Base-by-base conservation (phyloP, 768 basidiomycete species). In the Thelephora aurantiotincta region DNA sequence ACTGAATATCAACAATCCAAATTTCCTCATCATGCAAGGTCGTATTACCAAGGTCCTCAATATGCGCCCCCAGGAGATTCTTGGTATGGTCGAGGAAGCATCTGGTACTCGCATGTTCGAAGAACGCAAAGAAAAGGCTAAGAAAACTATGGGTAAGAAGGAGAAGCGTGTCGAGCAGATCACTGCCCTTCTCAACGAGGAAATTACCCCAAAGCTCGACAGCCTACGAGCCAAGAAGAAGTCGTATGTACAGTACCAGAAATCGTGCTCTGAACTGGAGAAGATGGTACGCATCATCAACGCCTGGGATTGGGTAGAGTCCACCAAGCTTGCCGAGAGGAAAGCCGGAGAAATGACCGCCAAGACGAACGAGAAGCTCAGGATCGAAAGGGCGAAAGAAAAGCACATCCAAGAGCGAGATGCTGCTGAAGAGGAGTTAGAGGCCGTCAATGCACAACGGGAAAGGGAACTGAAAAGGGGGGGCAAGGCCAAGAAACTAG, bases 101-200 rank as follows among this genome's bases (percentile, higher is more conserved):
- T 90, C 93, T 0, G 96, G 96, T 5, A 99, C 96, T 23, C 82
- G 91, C 22, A 98, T 98, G 96, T 99, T 97, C 57, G 96, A 99
- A 61, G 94, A 98, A 47, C 78, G 88, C 14, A 99, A 98, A 60
- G 92, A 96, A 60, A 96, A 96, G 62, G 93, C 94, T 6, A 76
- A 82, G 58, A 90, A 86, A 64, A 96, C 89, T 0, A 99, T 99
- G 84, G 73, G 74, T 20, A 97, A 94, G 73, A 98, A 98, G 67
- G 90, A 98, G 54, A 97, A 94, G 65, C 82, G 85, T 51, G 84
- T 98, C 12, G 80, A 87, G 49, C 93, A 98, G 64, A 80, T 96
- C 58, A 82, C 75, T 13, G 69, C 77, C 1, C 69, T 88, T 16
- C 75, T 97, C 20, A 63, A 67, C 0, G 92, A 97, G 61, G 96